Evolutionary conservation across 2,329 filamentous ascomycete genomes (phyloP).

Genomic region (Fusarium sp.): DNA sequence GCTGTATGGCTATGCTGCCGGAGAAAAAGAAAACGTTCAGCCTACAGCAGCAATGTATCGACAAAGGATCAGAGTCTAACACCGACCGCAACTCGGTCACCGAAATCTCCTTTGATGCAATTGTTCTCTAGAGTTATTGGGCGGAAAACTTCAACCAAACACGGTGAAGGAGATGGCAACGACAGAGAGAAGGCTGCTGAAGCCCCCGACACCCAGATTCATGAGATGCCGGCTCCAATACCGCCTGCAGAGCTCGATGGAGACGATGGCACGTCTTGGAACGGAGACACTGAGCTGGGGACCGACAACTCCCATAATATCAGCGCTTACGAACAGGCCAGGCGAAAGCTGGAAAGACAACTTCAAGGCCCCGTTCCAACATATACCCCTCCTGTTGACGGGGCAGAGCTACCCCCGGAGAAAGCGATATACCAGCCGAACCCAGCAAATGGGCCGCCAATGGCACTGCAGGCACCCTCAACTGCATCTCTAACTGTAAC

Average conservation of each 20-base stretch:
- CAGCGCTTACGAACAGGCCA: constrained; percentile 62
- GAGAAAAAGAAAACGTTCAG: constrained; percentile 47
- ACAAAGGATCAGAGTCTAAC: constrained; percentile 54
- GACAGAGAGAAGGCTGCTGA: constrained; percentile 46
- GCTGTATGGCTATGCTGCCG: constrained; percentile 51
- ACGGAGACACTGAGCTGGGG: constrained; percentile 55
- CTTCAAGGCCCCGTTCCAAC: constrained; percentile 62
- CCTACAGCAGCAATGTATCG: constrained; percentile 32
- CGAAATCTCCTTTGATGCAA: constrained; percentile 40
- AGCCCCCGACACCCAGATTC: constrained; percentile 60
- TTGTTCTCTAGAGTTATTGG: constrained; percentile 58
- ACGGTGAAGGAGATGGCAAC: constrained; percentile 35
- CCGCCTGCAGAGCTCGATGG: constrained; percentile 63
- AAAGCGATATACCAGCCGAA: constrained; percentile 43
- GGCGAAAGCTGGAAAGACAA: constrained; percentile 63
- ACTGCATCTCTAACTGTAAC: constrained; percentile 37
- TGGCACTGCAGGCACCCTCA: constrained; percentile 30
- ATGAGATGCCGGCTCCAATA: constrained; percentile 61
- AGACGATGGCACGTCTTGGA: constrained; percentile 51
- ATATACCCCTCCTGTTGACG: constrained; percentile 57
- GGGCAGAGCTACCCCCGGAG: constrained; percentile 45
- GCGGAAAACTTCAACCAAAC: constrained; percentile 49
- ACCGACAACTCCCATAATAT: constrained; percentile 54
- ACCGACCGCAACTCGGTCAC: constrained; percentile 45
- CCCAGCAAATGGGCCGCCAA: constrained; percentile 34